These are phyloP conservation scores for Paragyromitra xinjiangensis DNA, from an alignment of 495 filamentous ascomycete genomes.

Conservation along the genomic window DNA sequence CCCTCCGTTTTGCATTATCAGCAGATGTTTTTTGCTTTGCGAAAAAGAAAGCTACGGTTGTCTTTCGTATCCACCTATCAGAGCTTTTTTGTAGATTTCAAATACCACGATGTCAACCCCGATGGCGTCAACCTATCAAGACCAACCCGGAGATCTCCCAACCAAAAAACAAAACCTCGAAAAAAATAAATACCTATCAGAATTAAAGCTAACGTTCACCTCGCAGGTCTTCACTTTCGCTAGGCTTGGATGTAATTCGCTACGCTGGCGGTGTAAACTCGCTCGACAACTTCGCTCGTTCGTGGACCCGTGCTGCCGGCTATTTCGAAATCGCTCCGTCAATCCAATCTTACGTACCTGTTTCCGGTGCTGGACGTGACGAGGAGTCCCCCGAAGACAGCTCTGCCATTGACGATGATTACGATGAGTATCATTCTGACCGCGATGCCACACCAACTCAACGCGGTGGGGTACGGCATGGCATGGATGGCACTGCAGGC, in stretches of 20 bases:
- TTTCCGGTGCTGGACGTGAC: slow-evolving; percentile 61
- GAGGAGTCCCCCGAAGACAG: slow-evolving; percentile 56
- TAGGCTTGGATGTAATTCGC: slow-evolving; percentile 72
- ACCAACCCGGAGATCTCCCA: slow-evolving; percentile 22
- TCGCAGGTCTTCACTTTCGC: slow-evolving; percentile 75
- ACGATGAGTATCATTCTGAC: slow-evolving; percentile 59
- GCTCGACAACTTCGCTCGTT: slow-evolving; percentile 91
- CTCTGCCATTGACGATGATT: slow-evolving; percentile 58
- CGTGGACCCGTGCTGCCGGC: slow-evolving; percentile 89
- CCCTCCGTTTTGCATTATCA: slow-evolving; percentile 17
- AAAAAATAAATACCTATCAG: slow-evolving; percentile 7
- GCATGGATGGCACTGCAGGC: slow-evolving; percentile 24
- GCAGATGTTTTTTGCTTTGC: slow-evolving; percentile 29
- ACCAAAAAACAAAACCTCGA: slow-evolving; percentile 18
- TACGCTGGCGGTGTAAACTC: slow-evolving; percentile 92
- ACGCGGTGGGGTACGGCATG: slow-evolving; percentile 16
- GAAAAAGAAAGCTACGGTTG: slow-evolving; percentile 37
- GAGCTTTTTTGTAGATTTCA: slow-evolving; percentile 28
- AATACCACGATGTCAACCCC: slow-evolving; percentile 37
- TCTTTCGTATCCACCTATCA: slow-evolving; percentile 39
- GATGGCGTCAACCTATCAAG: slow-evolving; percentile 39
- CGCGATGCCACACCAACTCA: slow-evolving; percentile 33
- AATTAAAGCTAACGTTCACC: slow-evolving; percentile 36
- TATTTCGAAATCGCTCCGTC: slow-evolving; percentile 86
- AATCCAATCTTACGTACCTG: slow-evolving; percentile 73